Base-by-base conservation (phyloP, 2,329 filamentous ascomycete species). In the Ambrosiella xylebori region DNA sequence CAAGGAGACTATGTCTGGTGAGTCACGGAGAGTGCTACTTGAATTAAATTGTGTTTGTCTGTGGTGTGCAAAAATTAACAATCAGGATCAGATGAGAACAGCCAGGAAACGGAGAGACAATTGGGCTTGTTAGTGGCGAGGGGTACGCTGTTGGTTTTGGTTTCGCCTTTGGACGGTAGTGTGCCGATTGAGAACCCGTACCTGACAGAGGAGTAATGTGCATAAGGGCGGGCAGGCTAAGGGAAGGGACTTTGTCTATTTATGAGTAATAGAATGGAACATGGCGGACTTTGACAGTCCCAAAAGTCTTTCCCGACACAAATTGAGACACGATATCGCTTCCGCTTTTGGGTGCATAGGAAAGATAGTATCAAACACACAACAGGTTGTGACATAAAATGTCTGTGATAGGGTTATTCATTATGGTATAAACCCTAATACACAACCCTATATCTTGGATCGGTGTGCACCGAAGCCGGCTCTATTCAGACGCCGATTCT, bases 151-250 rank as follows among this genome's bases (percentile, higher is more conserved):
- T 81, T 98, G 58, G 91, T 96, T 44, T 79, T 95, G 62, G 88
- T 98, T 68, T 93, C 88, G 62, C 93, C 93, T 3, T 79, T 93
- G 56, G 90, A 97, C 67, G 93, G 93, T 58, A 96, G 88, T 72
- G 90, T 97, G 72, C 85, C 91, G 71, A 98, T 98, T 65, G 81
- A 86, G 65, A 98, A 98, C 69, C 93, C 93, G 0, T 98, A 97
- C 51, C 39, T 63, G 13, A 52, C 54, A 11, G 61, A 63, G 38
- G 61, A 63, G 54, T 60, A 58, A 41, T 8, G 27, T 27, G 2
- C 27, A 51, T 15, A 11, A 11, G 19, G 15, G 15, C 9, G 47
- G 39, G 5, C 6, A 7, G 27, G 27, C 27, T 41, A 2, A 41
- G n/a, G 11, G 39, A 41, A 7, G 2, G 11, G 39, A 12, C n/a